Evolutionary conservation across 2,329 filamentous ascomycete genomes (phyloP).

Genomic region (Calonectria crousiana): DNA sequence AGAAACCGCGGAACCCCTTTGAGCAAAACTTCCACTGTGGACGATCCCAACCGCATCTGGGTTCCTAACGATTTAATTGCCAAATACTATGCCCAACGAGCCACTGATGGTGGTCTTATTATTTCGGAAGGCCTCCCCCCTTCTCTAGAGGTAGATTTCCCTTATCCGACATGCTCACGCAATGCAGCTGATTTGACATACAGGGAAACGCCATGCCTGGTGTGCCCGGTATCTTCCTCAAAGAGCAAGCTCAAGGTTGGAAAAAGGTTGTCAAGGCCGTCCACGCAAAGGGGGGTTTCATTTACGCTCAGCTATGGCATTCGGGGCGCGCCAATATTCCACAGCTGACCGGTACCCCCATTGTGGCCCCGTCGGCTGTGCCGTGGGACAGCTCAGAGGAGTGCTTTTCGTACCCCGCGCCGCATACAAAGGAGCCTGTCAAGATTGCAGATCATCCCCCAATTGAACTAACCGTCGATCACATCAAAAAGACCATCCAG

Average conservation of each 20-base stretch:
- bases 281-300: slow-evolving; percentile 69
- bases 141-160: slow-evolving; percentile 49
- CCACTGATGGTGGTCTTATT: slow-evolving; percentile 55
- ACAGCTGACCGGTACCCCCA: slow-evolving; percentile 50
- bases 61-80: slow-evolving; percentile 56
- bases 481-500: slow-evolving; percentile 51
- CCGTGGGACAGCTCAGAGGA: slow-evolving; percentile 60
- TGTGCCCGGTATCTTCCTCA: slow-evolving; percentile 69
- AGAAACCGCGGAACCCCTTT: slow-evolving; percentile 63
- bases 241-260: slow-evolving; percentile 69
- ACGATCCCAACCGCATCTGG: slow-evolving; percentile 54
- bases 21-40: slow-evolving; percentile 56
- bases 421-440: slow-evolving; percentile 52
- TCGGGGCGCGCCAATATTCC: slow-evolving; percentile 55
- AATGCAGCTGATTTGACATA: not conserved
- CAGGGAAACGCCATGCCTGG: slow-evolving; percentile 54
- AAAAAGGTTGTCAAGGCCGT: slow-evolving; percentile 70
- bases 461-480: slow-evolving; percentile 53
- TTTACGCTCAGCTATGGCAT: slow-evolving; percentile 72
- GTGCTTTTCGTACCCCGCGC: slow-evolving; percentile 51
- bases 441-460: slow-evolving; percentile 50
- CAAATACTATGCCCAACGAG: slow-evolving; percentile 59
- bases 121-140: slow-evolving; percentile 62
- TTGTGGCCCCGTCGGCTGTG: slow-evolving; percentile 55
- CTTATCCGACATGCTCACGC: fast-evolving